Base-by-base conservation (phyloP, 257 asterid species). In the Solanum sejunctum region DNA sequence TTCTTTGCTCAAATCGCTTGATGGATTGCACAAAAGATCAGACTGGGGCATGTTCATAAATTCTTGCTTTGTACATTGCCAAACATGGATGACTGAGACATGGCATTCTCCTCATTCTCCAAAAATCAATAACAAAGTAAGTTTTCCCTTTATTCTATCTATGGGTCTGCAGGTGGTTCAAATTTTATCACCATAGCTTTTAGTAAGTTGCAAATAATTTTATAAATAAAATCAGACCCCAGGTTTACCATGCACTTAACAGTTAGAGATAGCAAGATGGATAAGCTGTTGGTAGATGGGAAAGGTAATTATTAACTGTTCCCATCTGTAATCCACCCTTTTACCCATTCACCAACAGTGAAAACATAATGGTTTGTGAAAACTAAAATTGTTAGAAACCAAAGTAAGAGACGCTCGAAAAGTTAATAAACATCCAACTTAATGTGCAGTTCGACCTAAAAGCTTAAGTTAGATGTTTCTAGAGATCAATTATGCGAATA, bases 71-170 rank as follows among this genome's bases (percentile, higher is more conserved):
- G 61, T 80, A 83, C 99, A 96, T 88, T 96, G 98, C 90, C 98
- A 96, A 88, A 94, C 97, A 81, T 92, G 97, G 98, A 91, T 82
- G 51, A 64, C 94, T 51, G 92, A 89, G 88, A 94, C 97, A 75
- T 96, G 99, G 98, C 98, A 96, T 90, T 92, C 99, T 10, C 92
- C 98, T 78, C 85, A 64, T 71, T 96, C 99, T 84, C 99, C 99
- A 66, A 91, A 95, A 90, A 91, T 96, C 89, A 88, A 93, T 92
- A 91, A 91, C 66, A 93, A 86, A 87, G 98, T 94, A 55, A 89
- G 95, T 1, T 77, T 51, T 51, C 61, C 23, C 61, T 8, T 26
- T 51, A 26, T 88, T 64, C 52, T 43, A 12, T 69, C 66, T 47
- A 60, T 39, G 32, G 20, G 77, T 26, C 32, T 84, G 82, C 1